These are phyloP conservation scores for Cladobotryum mycophilum DNA, from an alignment of 2,329 filamentous ascomycete genomes.

Conservation along the genomic window DNA sequence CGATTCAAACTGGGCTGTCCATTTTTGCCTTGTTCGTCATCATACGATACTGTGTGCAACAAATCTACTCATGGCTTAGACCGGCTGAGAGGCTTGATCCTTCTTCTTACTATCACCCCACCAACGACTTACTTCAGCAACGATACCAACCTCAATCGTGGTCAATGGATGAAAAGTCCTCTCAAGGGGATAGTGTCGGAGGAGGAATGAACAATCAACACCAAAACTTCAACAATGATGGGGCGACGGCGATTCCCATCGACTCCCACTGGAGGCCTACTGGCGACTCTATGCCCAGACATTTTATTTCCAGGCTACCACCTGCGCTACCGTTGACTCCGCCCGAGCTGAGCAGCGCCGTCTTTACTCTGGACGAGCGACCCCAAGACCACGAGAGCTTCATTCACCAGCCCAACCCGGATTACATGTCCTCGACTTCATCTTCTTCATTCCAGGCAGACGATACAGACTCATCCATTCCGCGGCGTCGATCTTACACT, in stretches of 20 bases:
- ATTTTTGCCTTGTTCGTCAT: constrained; percentile 31
- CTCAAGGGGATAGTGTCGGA: not conserved
- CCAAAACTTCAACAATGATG: constrained; percentile 11
- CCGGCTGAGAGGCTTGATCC: constrained; percentile 18
- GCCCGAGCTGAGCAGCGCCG: constrained; percentile 35
- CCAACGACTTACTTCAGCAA: constrained; percentile 15
- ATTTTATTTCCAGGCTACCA: constrained; percentile 32
- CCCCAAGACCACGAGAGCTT: constrained; percentile 28
- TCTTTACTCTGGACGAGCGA: constrained; percentile 38
- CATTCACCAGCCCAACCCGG: constrained; percentile 45
- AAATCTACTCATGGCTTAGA: constrained; percentile 22
- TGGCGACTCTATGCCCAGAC: constrained; percentile 22
- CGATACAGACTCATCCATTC: constrained; percentile 25
- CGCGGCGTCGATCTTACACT: constrained; percentile 38
- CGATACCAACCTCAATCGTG: constrained; percentile 16
- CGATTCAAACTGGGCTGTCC: constrained; percentile 24
- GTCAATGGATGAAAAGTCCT: constrained; percentile 23
- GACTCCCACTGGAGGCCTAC: constrained; percentile 21
- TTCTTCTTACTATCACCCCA: constrained; percentile 9
- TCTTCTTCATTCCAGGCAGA: constrained; percentile 20
- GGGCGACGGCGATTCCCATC: constrained; percentile 12
- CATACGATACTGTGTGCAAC: constrained; percentile 24
- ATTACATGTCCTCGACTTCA: constrained; percentile 37
- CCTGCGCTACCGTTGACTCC: constrained; percentile 45
- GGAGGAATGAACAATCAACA: constrained; percentile 10